Evolutionary conservation across 2,329 filamentous ascomycete genomes (phyloP).

Genomic region (Pseudocercospora pini-densiflorae): DNA sequence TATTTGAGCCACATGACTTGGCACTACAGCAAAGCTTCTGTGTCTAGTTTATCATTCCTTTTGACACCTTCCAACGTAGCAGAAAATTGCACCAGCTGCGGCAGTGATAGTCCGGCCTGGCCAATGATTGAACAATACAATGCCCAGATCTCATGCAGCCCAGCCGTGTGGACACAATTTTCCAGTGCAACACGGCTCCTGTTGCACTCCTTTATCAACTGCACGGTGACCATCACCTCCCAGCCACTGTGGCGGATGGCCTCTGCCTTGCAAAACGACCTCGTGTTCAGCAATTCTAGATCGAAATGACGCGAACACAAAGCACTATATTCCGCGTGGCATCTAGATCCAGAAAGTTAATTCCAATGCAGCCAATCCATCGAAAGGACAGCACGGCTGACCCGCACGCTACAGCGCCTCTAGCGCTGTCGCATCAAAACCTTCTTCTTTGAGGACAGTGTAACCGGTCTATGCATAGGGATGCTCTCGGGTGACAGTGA

Average conservation of each 20-base stretch:
- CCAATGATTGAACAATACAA: neutral
- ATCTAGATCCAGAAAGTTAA: neutral
- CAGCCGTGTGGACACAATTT: neutral
- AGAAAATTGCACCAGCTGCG: neutral
- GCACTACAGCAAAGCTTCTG: neutral
- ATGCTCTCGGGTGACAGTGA: too few species aligned
- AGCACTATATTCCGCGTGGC: constrained; percentile 5
- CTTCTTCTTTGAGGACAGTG: neutral
- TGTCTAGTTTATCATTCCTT: neutral
- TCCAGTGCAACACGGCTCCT: neutral
- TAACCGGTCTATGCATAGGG: neutral
- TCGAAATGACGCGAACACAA: neutral
- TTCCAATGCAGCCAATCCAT: neutral
- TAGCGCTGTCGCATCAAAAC: neutral
- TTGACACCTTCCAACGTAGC: neutral
- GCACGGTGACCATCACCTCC: neutral
- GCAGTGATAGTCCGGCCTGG: neutral
- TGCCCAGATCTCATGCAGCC: neutral
- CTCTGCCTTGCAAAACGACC: neutral
- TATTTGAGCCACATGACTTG: neutral
- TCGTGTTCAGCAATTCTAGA: neutral
- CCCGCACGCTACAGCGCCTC: neutral
- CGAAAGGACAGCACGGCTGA: neutral
- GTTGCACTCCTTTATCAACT: neutral
- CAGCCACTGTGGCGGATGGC: neutral